Evolutionary conservation across 2,329 filamentous ascomycete species (phyloP), one percentile per base, ranked within the genome.

Genomic region (Aspergillus fructus): DNA sequence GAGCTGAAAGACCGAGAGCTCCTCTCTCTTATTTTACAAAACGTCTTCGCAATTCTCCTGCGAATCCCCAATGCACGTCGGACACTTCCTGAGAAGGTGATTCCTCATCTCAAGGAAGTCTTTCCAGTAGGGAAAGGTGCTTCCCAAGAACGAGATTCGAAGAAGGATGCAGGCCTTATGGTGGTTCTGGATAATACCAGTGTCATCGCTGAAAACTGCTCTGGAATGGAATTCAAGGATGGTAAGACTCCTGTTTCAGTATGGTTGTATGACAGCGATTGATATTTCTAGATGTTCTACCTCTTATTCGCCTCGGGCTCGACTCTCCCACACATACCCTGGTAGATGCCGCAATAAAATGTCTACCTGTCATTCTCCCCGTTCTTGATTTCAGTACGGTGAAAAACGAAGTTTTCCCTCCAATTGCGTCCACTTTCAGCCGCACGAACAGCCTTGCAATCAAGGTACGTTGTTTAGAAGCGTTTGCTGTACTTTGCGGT

Each of bases 351-450:
- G 88, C 92, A 3, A 80, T 99, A 13, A 85, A 89, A 49, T 90
- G 88, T 27, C 77, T 99, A 5, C 88, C 91, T 2, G 81, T 85
- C 1, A 85, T 97, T n/a, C 78, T 97, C 5, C 91, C 92, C 0
- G 86, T 94, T 3, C 85, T 99, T 7, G 94, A 99, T 74, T 97
- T 97, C 65, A 96, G 89, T 64, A 97, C 93, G 0, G 93, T 97
- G 67, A 99, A 97, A 75, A 94, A 96, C 66, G 93, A 97, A 62
- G 83, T 99, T 1, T 99, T 99, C 72, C 94, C 94, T 0, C 87
- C 96, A 1, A 90, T 99, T 62, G 91, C 93, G 1, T 79, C 83
- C 8, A 94, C 97, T 0, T 99, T 99, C 70, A 92, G 89, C 65
- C 93, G 90, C 70, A 99, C 94, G 1, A 96, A 86, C 70, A 97